Conservation (phyloP, 78 protist genomes). For the Blattamonas nauphoetae region DNA sequence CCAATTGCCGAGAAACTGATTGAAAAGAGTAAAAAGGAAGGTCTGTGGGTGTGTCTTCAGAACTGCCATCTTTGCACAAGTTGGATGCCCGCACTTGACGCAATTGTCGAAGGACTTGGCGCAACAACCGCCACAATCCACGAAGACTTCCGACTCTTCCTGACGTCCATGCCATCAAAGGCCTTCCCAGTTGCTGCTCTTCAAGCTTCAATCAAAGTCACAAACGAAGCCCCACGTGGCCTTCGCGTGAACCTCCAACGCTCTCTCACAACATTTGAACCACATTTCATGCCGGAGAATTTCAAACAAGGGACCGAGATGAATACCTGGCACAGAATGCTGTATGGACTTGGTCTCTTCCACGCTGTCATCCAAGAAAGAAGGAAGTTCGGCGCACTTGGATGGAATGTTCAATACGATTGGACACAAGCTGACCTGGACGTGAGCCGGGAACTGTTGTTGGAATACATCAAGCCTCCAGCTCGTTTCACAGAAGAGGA, state of each 20-base stretch:
- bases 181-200: conserved; percentile 32
- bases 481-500: conserved; percentile 8
- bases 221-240: conserved; percentile 68
- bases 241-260: conserved; percentile 45
- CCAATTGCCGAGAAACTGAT: conserved; percentile 19
- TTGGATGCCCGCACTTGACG: conserved; percentile 18
- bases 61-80: conserved; percentile 31
- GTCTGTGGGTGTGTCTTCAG: conserved; percentile 40
- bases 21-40: background rate
- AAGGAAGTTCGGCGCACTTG: conserved; percentile 45
- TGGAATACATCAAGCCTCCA: conserved; percentile 4
- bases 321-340: conserved; percentile 18
- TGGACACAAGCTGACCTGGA: conserved; percentile 12
- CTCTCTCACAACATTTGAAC: conserved; percentile 2
- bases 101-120: background rate
- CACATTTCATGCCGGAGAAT: background rate
- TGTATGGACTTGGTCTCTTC: conserved; percentile 45
- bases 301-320: background rate
- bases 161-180: conserved; percentile 26
- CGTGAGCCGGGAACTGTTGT: background rate
- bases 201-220: conserved; percentile 40
- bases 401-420: conserved; percentile 52
- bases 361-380: conserved; percentile 50
- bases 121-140: background rate
- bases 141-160: conserved; percentile 29